A percentile compares a stretch with the other conserved stretches of the same genome.
phyloP scores from a whole-genome alignment of 768 basidiomycete species.

The Pisolithus sp. region DNA sequence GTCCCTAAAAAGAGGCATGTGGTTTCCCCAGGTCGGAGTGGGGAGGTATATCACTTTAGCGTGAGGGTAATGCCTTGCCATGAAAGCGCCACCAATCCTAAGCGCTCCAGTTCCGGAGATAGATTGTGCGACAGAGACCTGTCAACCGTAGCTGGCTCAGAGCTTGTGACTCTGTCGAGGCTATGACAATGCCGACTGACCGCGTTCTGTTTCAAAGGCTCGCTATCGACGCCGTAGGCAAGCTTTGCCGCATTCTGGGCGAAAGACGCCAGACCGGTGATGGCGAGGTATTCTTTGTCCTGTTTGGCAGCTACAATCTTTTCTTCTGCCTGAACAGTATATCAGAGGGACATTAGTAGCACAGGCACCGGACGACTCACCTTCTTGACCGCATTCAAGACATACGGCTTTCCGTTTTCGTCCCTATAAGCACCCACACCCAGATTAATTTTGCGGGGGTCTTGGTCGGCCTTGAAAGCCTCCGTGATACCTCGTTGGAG shows the following conservation, averaged over 20 bases:
- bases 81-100: constrained; percentile 89
- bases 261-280: constrained; percentile 84
- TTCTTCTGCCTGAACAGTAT: constrained; percentile 61
- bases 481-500: constrained; percentile 71
- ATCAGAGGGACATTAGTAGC: constrained; percentile 4
- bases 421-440: constrained; percentile 98
- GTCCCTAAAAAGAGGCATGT: constrained; percentile 88
- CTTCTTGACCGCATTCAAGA: constrained; percentile 85
- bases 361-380: constrained; percentile 30
- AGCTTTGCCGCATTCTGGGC: constrained; percentile 82
- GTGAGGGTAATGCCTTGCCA: constrained; percentile 83
- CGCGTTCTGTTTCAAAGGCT: constrained; percentile 61
- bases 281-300: constrained; percentile 97
- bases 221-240: constrained; percentile 82
- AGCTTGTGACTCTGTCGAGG: constrained; percentile 1
- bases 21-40: constrained; percentile 95
- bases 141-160: constrained; percentile 4
- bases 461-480: constrained; percentile 93
- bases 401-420: constrained; percentile 90
- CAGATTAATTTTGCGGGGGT: constrained; percentile 91
- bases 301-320: constrained; percentile 53
- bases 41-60: constrained; percentile 88
- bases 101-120: constrained; percentile 98
- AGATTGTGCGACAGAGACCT: constrained; percentile 87
- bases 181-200: constrained; percentile 38